Base-by-base conservation (phyloP, 2,329 filamentous ascomycete genomes). In the Mycosphaerella arachidis region DNA sequence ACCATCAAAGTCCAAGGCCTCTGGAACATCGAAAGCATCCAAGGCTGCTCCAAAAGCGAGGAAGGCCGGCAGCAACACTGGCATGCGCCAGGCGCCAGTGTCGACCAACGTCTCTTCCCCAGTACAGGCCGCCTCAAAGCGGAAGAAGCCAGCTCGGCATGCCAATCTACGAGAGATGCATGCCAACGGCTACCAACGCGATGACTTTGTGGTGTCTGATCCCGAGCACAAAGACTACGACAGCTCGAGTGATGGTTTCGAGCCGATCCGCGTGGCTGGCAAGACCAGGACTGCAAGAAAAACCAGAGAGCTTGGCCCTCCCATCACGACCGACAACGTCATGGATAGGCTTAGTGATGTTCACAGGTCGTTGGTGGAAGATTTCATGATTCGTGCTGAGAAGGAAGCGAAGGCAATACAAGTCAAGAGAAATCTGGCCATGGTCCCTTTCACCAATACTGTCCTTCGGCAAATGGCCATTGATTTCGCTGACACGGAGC, bases 381-480 rank as follows among this genome's bases (percentile, higher is more conserved):
- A 81, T 31, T 94, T 93, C 70, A 80, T 91, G 24, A 71, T 75
- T 0, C 80, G 84, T 50, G 90, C 88, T 0, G 86, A 83, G 67
- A 74, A 74, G 20, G 57, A 85, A 16, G 85, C 88, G 66, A 84
- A 86, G 66, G 76, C 80, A 1, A 78, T 92, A 27, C 82, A 87
- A 66, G 83, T 85, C 63, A 78, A 78, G 27, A 83, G 84, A 54
- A 77, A 79, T 4, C 74, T 88, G 33, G 81, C 84, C 8, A 77
- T 79, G 24, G 80, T 82, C 4, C 80, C 81, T 0, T 94, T 94
- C 70, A 86, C 85, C 0, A 87, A 91, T 61, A 80, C 79, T 24
- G 81, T 90, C 13, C 81, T 92, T 54, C 84, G 86, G 37, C 83
- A 88, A 66, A 92, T 94, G 88, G 87, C 84, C 12, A 84, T 91